Evolutionary conservation across 768 basidiomycete species (phyloP).

Genomic region (Suillus plorans): DNA sequence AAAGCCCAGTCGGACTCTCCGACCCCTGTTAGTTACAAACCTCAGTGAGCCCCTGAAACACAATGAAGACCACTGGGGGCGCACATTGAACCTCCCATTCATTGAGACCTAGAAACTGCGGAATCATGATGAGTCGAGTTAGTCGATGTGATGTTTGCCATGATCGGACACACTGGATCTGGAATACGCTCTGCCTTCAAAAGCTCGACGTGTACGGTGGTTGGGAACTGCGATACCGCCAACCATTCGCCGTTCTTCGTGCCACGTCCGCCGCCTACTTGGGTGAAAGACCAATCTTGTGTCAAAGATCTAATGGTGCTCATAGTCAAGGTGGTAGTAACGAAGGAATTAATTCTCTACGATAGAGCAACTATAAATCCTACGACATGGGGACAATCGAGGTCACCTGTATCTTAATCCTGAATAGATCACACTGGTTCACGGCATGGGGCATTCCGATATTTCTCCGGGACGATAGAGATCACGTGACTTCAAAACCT

Average conservation of each 20-base stretch:
- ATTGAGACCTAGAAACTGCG: slow-evolving; percentile 69
- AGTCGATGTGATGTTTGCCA: neutral
- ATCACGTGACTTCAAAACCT: too few relatives aligned
- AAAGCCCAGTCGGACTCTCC: slow-evolving; percentile 88
- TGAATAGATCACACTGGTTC: neutral
- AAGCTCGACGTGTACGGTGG: slow-evolving; percentile 86
- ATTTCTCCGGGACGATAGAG: slow-evolving; percentile 9
- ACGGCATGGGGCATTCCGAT: slow-evolving; percentile 1
- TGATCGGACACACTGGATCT: slow-evolving; percentile 68
- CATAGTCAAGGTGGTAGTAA: slow-evolving; percentile 13
- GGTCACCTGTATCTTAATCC: slow-evolving; percentile 4
- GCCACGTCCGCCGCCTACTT: slow-evolving; percentile 59
- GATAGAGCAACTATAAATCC: slow-evolving; percentile 9
- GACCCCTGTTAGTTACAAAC: slow-evolving; percentile 57
- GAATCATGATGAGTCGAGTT: slow-evolving; percentile 10
- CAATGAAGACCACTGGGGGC: neutral
- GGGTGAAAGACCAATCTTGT: slow-evolving; percentile 65
- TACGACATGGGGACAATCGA: neutral
- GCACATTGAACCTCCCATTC: slow-evolving; percentile 94
- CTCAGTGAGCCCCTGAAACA: neutral
- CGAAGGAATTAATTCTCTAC: neutral
- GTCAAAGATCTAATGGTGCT: slow-evolving; percentile 30
- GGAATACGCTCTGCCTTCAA: slow-evolving; percentile 71
- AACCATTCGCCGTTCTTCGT: slow-evolving; percentile 70
- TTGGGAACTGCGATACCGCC: slow-evolving; percentile 65